phyloP scores from a whole-genome alignment of 345 rosid genomes.

The Tarenaya hassleriana region DNA sequence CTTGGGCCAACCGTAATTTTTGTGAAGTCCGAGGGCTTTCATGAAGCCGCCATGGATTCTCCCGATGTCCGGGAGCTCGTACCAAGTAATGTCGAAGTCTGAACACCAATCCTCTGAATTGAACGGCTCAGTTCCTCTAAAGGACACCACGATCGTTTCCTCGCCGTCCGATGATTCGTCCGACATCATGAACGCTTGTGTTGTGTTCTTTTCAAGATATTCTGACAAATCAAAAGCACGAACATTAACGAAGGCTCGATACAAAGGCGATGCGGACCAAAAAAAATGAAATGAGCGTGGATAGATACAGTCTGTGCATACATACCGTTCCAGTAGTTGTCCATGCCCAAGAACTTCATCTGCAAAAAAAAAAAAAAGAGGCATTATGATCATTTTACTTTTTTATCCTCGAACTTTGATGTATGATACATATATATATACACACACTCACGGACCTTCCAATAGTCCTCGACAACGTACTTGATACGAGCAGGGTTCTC shows the following conservation, averaged over 20 bases:
- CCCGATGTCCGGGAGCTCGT: slow-evolving; percentile 50
- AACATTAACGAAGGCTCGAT: neutral
- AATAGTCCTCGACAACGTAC: slow-evolving; percentile 33
- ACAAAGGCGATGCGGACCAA: too few species aligned
- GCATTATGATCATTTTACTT: too few species aligned
- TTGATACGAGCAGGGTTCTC: slow-evolving; percentile 51
- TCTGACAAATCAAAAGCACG: slow-evolving; percentile 26
- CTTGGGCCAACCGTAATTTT: slow-evolving; percentile 50
- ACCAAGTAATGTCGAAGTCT: slow-evolving; percentile 71
- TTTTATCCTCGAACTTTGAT: too few species aligned
- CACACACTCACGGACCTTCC: slow-evolving; percentile 39
- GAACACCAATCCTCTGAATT: slow-evolving; percentile 64
- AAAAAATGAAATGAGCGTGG: neutral
- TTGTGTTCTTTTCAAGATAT: slow-evolving; percentile 49
- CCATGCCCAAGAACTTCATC: slow-evolving; percentile 56
- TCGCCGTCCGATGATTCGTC: slow-evolving; percentile 28
- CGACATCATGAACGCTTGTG: slow-evolving; percentile 48
- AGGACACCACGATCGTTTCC: slow-evolving; percentile 49
- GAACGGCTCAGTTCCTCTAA: slow-evolving; percentile 65
- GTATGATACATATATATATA: neutral
- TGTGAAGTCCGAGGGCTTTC: slow-evolving; percentile 75
- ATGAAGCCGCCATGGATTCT: slow-evolving; percentile 69
- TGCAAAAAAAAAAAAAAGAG: too few species aligned
- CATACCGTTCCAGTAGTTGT: slow-evolving; percentile 67
- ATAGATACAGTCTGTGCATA: neutral